Percentiles rank a stretch among this genome's conserved stretches.
Evolutionary conservation across 2,329 filamentous ascomycete genomes (phyloP).

Genomic region (Pseudocercospora macadamiae): DNA sequence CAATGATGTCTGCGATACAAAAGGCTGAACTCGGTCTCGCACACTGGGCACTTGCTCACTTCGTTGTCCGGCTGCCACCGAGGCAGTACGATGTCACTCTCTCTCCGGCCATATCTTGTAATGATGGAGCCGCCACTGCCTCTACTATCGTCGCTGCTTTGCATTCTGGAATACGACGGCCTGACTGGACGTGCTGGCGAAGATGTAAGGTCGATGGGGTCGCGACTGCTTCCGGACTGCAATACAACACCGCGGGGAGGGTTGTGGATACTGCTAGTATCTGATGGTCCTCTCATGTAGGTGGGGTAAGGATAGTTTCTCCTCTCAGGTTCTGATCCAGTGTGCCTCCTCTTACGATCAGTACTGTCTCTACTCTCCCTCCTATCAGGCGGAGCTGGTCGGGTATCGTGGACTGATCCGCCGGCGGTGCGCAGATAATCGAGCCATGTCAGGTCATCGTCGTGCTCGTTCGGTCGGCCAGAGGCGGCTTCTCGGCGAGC

Average conservation of each 20-base stretch:
- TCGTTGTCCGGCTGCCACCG: constrained; percentile 88
- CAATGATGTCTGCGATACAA: constrained; percentile 93
- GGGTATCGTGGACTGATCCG: constrained; percentile 21
- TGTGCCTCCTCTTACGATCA: constrained; percentile 35
- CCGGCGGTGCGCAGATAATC: constrained; percentile 32
- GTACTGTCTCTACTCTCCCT: constrained; percentile 23
- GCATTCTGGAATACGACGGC: constrained; percentile 12
- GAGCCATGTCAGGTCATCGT: constrained; percentile 29
- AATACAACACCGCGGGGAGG: not conserved
- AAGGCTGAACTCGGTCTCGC: constrained; percentile 75
- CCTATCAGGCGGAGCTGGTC: constrained; percentile 4
- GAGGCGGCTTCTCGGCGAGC: constrained; percentile 2
- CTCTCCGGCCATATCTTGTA: constrained; percentile 12
- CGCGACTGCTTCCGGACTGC: constrained; percentile 17
- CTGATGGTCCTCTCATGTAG: constrained; percentile 8
- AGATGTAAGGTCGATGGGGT: constrained; percentile 32
- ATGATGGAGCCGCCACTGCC: not conserved
- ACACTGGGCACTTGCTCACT: constrained; percentile 83
- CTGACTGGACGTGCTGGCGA: constrained; percentile 8
- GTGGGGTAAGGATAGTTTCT: constrained; percentile 29
- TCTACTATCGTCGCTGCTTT: constrained; percentile 5
- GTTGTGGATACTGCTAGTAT: constrained; percentile 2
- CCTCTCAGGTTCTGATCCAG: constrained; percentile 29
- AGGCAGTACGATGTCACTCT: constrained; percentile 62
- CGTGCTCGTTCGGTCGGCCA: constrained; percentile 11